Conservation (phyloP, 2,329 filamentous ascomycete genomes). For the Raffaelea arxii region DNA sequence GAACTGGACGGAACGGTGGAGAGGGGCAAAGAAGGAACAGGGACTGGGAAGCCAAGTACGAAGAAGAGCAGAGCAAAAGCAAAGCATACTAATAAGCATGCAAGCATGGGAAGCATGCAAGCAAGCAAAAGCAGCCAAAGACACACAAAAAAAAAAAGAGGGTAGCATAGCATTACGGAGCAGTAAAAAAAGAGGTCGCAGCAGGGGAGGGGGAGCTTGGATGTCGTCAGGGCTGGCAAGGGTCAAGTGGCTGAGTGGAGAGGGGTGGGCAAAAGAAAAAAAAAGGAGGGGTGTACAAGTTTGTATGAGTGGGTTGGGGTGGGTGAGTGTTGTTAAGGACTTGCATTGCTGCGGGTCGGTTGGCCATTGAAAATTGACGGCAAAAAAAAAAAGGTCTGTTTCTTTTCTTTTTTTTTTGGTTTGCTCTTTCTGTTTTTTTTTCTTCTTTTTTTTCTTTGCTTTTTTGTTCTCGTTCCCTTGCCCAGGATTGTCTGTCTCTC, state of each 20-base stretch:
- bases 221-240: conserved; percentile 12
- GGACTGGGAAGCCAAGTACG: neutral
- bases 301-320: neutral
- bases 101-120: too few relatives aligned
- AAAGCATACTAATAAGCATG: neutral
- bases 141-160: too few relatives aligned
- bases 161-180: neutral
- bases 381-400: neutral
- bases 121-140: conserved; percentile 1
- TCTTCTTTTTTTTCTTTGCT: neutral
- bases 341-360: too few relatives aligned
- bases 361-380: too few relatives aligned
- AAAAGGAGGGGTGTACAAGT: neutral
- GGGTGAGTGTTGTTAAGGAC: neutral
- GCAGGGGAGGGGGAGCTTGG: conserved; percentile 7
- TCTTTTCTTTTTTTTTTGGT: neutral
- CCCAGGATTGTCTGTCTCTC: too few relatives aligned
- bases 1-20: neutral
- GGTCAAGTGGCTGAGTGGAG: conserved; percentile 10
- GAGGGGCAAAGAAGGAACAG: conserved; percentile 2
- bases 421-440: neutral
- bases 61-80: neutral
- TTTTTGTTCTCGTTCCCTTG: neutral
- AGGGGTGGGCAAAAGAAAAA: neutral
- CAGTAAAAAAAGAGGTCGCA: neutral